phyloP scores from a whole-genome alignment of 2,329 filamentous ascomycete genomes.

The Alternaria arborescens region DNA sequence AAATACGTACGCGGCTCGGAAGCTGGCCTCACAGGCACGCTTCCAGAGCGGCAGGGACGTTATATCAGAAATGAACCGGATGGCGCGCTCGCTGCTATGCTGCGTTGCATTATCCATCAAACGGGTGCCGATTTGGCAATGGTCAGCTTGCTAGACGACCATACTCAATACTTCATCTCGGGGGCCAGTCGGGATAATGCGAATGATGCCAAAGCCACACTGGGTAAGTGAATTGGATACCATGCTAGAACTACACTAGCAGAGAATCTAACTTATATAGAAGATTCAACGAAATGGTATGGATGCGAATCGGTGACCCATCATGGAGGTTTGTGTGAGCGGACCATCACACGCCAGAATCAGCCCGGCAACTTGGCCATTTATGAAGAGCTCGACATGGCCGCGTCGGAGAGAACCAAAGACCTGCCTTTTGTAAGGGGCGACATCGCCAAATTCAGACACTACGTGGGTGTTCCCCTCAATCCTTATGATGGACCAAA shows the following conservation, averaged over 20 bases:
- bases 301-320: slow-evolving; percentile 17
- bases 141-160: slow-evolving; percentile 15
- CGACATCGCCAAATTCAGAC: slow-evolving; percentile 13
- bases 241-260: not conserved
- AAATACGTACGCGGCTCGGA: slow-evolving; percentile 9
- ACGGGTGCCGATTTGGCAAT: slow-evolving; percentile 14
- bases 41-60: slow-evolving; percentile 1
- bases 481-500: slow-evolving; percentile 16
- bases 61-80: slow-evolving; percentile 2
- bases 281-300: slow-evolving; percentile 17
- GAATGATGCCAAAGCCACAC: slow-evolving; percentile 10
- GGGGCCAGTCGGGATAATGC: slow-evolving; percentile 12
- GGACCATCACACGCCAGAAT: slow-evolving; percentile 14
- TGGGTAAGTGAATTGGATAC: slow-evolving; percentile 4
- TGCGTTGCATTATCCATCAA: slow-evolving; percentile 14
- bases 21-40: slow-evolving; percentile 3
- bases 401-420: slow-evolving; percentile 12
- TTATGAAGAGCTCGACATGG: slow-evolving; percentile 16
- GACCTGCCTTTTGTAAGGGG: slow-evolving; percentile 13
- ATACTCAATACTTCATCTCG: slow-evolving; percentile 17
- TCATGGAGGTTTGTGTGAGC: slow-evolving; percentile 16
- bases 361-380: slow-evolving; percentile 12
- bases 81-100: slow-evolving; percentile 13
- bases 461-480: slow-evolving; percentile 16
- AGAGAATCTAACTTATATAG: not conserved